Conservation (phyloP, 768 basidiomycete species). For the Melanogaster broomeanus region DNA sequence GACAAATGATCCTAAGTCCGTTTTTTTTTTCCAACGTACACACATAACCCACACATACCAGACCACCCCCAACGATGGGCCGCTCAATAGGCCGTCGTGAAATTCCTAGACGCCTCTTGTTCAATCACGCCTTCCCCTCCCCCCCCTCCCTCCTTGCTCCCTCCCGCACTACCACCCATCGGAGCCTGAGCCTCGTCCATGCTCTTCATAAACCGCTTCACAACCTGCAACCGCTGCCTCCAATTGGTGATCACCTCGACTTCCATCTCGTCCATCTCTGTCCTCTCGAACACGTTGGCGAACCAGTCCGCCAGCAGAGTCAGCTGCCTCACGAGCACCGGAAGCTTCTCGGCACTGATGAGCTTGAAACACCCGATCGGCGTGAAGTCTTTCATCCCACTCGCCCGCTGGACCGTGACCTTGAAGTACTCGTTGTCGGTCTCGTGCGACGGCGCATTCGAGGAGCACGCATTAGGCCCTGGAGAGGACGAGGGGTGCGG, state of each 20-base stretch:
- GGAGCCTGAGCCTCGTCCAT: conserved; percentile 23
- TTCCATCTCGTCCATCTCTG: conserved; percentile 65
- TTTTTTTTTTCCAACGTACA: conserved; percentile 10
- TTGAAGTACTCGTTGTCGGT: conserved; percentile 97
- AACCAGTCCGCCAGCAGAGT: conserved; percentile 90
- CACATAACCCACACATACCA: background rate
- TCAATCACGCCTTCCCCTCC: conserved; percentile 47
- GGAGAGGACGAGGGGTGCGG: conserved; percentile 11
- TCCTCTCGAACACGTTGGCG: conserved; percentile 77
- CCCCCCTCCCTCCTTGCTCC: conserved; percentile 29
- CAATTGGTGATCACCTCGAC: conserved; percentile 89
- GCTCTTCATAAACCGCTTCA: conserved; percentile 59
- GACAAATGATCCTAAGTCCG: background rate
- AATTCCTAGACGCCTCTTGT: conserved; percentile 57
- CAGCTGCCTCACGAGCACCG: conserved; percentile 86
- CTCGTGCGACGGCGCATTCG: conserved; percentile 33
- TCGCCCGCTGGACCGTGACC: conserved; percentile 84
- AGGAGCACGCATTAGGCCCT: background rate
- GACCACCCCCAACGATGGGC: background rate
- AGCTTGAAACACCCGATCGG: conserved; percentile 94
- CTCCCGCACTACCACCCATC: conserved; percentile 13
- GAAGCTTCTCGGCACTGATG: conserved; percentile 84
- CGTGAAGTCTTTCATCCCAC: conserved; percentile 91
- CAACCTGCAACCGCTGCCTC: conserved; percentile 77
- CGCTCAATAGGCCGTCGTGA: conserved; percentile 51